Conservation (phyloP, 371 early-diverging fungal species). For the Mucor lusitanicus region DNA sequence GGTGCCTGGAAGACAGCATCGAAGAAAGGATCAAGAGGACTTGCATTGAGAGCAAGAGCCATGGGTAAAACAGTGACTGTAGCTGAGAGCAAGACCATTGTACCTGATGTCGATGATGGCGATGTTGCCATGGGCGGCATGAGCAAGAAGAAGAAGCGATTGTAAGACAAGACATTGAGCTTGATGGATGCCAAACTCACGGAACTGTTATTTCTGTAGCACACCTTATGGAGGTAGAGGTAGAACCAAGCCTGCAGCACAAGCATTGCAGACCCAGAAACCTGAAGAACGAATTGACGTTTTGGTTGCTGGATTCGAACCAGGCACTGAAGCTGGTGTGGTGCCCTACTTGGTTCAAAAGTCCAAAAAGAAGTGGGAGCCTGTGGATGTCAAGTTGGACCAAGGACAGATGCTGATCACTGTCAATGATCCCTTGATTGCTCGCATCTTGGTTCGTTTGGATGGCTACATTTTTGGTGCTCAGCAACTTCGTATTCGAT, state of each 20-base stretch:
- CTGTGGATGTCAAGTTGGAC: constrained; percentile 35
- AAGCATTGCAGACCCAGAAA: constrained; percentile 6
- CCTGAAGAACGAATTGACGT: constrained; percentile 30
- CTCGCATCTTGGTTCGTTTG: constrained; percentile 39
- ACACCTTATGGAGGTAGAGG: constrained; percentile 39
- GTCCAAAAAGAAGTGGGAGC: constrained; percentile 46
- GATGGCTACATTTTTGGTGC: constrained; percentile 50
- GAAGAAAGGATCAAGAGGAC: constrained; percentile 13
- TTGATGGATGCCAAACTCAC: not conserved
- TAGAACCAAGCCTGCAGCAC: constrained; percentile 8
- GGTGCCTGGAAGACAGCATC: constrained; percentile 29
- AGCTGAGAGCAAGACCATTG: constrained; percentile 16
- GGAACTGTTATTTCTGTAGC: constrained; percentile 12
- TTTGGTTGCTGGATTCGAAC: constrained; percentile 36
- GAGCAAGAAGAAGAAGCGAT: constrained; percentile 38
- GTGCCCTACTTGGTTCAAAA: constrained; percentile 41
- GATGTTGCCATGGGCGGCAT: constrained; percentile 41
- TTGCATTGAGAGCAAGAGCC: constrained; percentile 27
- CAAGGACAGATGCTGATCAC: constrained; percentile 37
- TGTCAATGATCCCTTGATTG: constrained; percentile 37
- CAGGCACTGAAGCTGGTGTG: constrained; percentile 37
- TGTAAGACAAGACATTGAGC: constrained; percentile 19
- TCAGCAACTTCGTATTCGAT: constrained; percentile 29
- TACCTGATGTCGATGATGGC: constrained; percentile 24
- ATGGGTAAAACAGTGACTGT: constrained; percentile 29